Conservation (phyloP, 208 protist species). For the Leishmania martiniquensis region DNA sequence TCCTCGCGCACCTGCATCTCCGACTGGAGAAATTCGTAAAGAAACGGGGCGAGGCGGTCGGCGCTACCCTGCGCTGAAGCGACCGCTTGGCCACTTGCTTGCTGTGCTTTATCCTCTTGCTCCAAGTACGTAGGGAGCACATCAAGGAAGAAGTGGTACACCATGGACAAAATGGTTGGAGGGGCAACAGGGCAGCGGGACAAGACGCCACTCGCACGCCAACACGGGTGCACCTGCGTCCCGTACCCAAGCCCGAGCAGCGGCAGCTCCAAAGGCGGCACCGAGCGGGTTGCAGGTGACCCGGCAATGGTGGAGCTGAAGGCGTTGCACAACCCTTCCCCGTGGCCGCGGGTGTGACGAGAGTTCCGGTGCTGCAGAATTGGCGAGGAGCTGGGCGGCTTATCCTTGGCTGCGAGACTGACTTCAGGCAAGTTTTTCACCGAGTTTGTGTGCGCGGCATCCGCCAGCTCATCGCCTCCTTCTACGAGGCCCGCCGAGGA, state of each 20-base stretch:
- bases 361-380: conserved; percentile 6
- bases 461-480: too few species aligned
- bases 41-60: conserved; percentile 10
- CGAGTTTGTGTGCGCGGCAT: not conserved
- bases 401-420: not conserved
- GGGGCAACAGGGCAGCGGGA: conserved; percentile 39
- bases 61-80: not conserved
- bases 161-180: conserved; percentile 32
- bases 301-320: not conserved
- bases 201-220: conserved; percentile 59
- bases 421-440: not conserved
- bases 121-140: conserved; percentile 60
- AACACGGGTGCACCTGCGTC: conserved; percentile 44
- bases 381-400: not conserved
- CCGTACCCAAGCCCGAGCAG: conserved; percentile 54
- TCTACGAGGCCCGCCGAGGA: not conserved
- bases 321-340: not conserved
- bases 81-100: not conserved
- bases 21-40: conserved; percentile 27
- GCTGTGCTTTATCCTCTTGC: conserved; percentile 16
- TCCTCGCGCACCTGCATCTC: conserved; percentile 26
- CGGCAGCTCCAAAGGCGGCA: conserved; percentile 26
- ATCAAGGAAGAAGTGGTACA: conserved; percentile 75
- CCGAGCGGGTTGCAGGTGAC: not conserved
- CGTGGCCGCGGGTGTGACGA: conserved; percentile 5